These are phyloP conservation scores for Leishmania gerbilli DNA, from an alignment of 208 protist species.

Conservation along the genomic window DNA sequence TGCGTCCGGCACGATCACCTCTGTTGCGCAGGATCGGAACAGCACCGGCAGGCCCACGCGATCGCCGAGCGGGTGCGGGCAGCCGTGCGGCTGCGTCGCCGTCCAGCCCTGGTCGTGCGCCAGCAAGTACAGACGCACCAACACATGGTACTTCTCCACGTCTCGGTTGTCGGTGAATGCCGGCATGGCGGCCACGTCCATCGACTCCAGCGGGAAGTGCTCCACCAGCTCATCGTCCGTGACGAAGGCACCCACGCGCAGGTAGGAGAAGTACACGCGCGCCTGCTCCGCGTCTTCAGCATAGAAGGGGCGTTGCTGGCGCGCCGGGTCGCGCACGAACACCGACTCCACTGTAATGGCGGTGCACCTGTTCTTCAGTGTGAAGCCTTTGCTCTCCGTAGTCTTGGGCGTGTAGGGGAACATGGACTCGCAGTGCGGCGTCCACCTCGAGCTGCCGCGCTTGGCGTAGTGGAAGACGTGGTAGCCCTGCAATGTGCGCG, in stretches of 20 bases:
- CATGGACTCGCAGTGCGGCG: constrained; percentile 9
- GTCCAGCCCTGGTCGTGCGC: constrained; percentile 30
- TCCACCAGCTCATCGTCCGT: constrained; percentile 19
- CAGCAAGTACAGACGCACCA: constrained; percentile 27
- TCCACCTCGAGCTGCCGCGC: neutral
- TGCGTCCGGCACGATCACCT: constrained; percentile 6
- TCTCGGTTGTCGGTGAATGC: constrained; percentile 15
- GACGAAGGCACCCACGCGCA: constrained; percentile 13
- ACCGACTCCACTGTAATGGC: constrained; percentile 29
- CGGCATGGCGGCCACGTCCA: constrained; percentile 13
- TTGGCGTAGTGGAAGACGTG: constrained; percentile 6
- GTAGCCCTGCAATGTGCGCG: constrained; percentile 10
- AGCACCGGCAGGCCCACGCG: constrained; percentile 8
- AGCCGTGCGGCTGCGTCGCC: constrained; percentile 4
- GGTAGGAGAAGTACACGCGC: constrained; percentile 19
- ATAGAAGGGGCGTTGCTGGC: constrained; percentile 17
- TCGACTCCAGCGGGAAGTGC: constrained; percentile 7
- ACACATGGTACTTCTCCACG: constrained; percentile 27
- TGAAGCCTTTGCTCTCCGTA: constrained; percentile 1
- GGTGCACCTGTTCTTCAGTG: neutral
- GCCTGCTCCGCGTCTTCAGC: constrained; percentile 17
- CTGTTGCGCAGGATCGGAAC: neutral
- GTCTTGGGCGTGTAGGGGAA: constrained; percentile 19
- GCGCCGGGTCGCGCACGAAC: constrained; percentile 16
- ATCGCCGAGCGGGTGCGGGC: constrained; percentile 14